A percentile compares a stretch with the other conserved stretches of the same genome.
phyloP scores from a whole-genome alignment of 1,284 basidiomycete genomes.

The Tetrapyrgos nigripes region DNA sequence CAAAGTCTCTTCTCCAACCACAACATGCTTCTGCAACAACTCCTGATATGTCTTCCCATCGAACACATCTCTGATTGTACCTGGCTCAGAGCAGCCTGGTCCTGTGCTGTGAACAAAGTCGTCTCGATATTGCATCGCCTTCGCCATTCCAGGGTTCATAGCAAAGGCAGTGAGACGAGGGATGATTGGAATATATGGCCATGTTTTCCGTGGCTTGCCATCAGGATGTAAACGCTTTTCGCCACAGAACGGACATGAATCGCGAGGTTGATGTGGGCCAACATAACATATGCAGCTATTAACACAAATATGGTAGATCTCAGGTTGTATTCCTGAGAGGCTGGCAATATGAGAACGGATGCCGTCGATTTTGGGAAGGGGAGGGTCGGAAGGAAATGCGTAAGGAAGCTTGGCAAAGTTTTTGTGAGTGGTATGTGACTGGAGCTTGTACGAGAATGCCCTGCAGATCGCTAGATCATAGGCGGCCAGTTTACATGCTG shows the following conservation, averaged over 20 bases:
- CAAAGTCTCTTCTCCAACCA: slow-evolving; percentile 20
- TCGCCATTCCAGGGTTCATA: slow-evolving; percentile 10
- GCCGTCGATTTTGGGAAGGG: slow-evolving; percentile 16
- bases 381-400: slow-evolving; percentile 21
- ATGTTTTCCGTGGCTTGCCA: slow-evolving; percentile 21
- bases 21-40: slow-evolving; percentile 21
- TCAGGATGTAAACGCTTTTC: slow-evolving; percentile 18
- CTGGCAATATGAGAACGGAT: slow-evolving; percentile 16
- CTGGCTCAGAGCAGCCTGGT: neutral
- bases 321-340: neutral
- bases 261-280: slow-evolving; percentile 8
- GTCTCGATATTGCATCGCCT: slow-evolving; percentile 18
- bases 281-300: slow-evolving; percentile 18
- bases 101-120: slow-evolving; percentile 15
- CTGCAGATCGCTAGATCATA: slow-evolving; percentile 29
- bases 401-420: slow-evolving; percentile 23
- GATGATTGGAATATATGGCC: slow-evolving; percentile 29
- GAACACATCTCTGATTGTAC: slow-evolving; percentile 36
- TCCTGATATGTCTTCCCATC: slow-evolving; percentile 34
- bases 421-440: slow-evolving; percentile 25
- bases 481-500: slow-evolving; percentile 21
- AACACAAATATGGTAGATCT: neutral
- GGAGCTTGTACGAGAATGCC: slow-evolving; percentile 29
- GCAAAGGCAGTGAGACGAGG: slow-evolving; percentile 25
- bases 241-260: slow-evolving; percentile 23